phyloP scores from a whole-genome alignment of 1,284 basidiomycete species.

The Cronartium quercuum region DNA sequence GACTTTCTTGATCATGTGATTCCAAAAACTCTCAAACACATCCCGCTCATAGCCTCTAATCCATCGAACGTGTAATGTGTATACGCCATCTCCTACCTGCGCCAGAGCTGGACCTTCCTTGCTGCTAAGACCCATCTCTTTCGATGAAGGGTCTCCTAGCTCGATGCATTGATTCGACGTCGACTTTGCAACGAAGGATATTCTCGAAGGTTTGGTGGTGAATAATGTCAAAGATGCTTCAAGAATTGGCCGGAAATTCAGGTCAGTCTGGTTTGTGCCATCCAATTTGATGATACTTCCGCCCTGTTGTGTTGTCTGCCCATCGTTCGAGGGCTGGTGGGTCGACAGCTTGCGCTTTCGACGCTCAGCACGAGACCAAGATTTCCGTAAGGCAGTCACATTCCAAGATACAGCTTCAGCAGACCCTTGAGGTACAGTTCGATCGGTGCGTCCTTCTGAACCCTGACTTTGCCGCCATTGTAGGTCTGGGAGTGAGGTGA shows the following conservation, averaged over 20 bases:
- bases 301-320: neutral
- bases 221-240: neutral
- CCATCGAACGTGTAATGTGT: neutral
- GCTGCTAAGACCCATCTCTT: neutral
- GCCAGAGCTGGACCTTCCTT: neutral
- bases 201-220: neutral
- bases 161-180: neutral
- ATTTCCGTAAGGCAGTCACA: neutral
- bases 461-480: neutral
- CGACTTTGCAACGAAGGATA: no score
- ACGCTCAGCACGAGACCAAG: neutral
- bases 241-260: neutral
- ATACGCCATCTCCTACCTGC: neutral
- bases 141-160: neutral
- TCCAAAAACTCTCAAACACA: slow-evolving; percentile 10
- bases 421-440: neutral
- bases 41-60: neutral
- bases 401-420: neutral
- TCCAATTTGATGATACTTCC: neutral
- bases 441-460: neutral
- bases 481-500: neutral
- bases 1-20: slow-evolving; percentile 2
- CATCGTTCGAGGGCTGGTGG: neutral
- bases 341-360: neutral
- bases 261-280: neutral